These are phyloP conservation scores for Calonectria pauciramosa DNA, from an alignment of 2,329 filamentous ascomycete genomes.

Conservation along the genomic window DNA sequence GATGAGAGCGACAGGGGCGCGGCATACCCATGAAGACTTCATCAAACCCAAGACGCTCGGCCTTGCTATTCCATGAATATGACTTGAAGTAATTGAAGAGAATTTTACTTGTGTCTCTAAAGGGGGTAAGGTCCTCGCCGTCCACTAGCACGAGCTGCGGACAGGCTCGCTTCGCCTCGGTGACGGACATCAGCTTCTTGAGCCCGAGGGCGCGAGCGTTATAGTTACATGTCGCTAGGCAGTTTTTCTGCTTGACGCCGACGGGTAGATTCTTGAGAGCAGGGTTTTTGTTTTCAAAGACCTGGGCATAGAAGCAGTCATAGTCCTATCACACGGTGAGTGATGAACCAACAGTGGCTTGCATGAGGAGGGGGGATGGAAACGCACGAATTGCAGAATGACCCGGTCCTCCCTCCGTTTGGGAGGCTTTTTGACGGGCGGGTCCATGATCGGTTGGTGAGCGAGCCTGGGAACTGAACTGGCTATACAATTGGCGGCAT, in stretches of 20 bases:
- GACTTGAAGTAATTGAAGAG: constrained; percentile 80
- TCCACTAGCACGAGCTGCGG: constrained; percentile 88
- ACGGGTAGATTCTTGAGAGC: constrained; percentile 79
- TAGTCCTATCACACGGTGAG: constrained; percentile 69
- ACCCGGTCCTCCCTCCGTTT: constrained; percentile 73
- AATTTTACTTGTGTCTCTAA: constrained; percentile 87
- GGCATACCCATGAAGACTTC: constrained; percentile 74
- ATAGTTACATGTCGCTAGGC: constrained; percentile 95
- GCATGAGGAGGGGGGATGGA: constrained; percentile 8
- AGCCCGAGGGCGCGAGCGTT: constrained; percentile 82
- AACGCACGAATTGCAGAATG: constrained; percentile 84
- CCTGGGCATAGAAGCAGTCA: constrained; percentile 95
- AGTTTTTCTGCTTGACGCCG: constrained; percentile 93
- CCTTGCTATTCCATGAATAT: constrained; percentile 83
- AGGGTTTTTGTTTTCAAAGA: constrained; percentile 86
- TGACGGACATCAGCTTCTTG: constrained; percentile 87
- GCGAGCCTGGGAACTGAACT: constrained; percentile 10
- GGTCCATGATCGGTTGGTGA: constrained; percentile 46
- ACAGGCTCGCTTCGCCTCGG: constrained; percentile 83
- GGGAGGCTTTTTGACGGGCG: constrained; percentile 49
- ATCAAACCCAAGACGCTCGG: constrained; percentile 90
- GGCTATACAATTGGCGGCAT: constrained; percentile 17
- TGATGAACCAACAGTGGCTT: constrained; percentile 19
- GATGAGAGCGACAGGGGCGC: constrained; percentile 1
- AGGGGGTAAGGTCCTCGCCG: constrained; percentile 87